These are phyloP conservation scores for Ascochyta clinopodiicola DNA, from an alignment of 2,329 filamentous ascomycete species.

Conservation along the genomic window DNA sequence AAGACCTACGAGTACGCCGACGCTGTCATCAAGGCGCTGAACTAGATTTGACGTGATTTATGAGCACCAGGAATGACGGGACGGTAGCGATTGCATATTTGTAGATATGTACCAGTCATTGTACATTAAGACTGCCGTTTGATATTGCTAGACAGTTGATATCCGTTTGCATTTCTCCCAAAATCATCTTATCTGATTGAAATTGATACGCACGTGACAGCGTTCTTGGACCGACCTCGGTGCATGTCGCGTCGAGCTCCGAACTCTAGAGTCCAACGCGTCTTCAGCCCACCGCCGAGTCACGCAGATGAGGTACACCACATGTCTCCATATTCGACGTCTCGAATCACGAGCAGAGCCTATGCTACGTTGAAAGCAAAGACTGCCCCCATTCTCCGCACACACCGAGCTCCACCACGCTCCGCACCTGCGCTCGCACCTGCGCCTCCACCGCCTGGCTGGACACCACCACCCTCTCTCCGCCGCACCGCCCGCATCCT, in stretches of 20 bases:
- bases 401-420: slow-evolving; percentile 6
- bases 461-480: slow-evolving; percentile 11
- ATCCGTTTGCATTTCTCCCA: slow-evolving; percentile 12
- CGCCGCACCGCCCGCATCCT: slow-evolving; percentile 18
- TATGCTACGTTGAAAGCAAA: slow-evolving; percentile 6
- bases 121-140: slow-evolving; percentile 45
- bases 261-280: slow-evolving; percentile 3
- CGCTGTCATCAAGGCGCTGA: slow-evolving; percentile 79
- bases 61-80: slow-evolving; percentile 33
- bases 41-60: slow-evolving; percentile 42
- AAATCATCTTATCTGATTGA: slow-evolving; percentile 23
- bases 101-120: slow-evolving; percentile 48
- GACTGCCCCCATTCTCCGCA: background rate
- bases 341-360: background rate
- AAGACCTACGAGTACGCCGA: slow-evolving; percentile 94
- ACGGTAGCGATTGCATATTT: slow-evolving; percentile 45
- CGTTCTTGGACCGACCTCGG: slow-evolving; percentile 7
- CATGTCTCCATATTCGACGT: background rate
- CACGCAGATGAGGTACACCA: background rate
- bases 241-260: slow-evolving; percentile 16
- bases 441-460: slow-evolving; percentile 11
- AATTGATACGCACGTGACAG: slow-evolving; percentile 17
- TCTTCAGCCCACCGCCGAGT: background rate
- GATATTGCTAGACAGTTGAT: slow-evolving; percentile 29
- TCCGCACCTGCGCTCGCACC: slow-evolving; percentile 2